Percentiles rank a stretch among this genome's conserved stretches.
Evolutionary conservation across 306 rosid genomes (phyloP).

Genomic region (Geum urbanum): DNA sequence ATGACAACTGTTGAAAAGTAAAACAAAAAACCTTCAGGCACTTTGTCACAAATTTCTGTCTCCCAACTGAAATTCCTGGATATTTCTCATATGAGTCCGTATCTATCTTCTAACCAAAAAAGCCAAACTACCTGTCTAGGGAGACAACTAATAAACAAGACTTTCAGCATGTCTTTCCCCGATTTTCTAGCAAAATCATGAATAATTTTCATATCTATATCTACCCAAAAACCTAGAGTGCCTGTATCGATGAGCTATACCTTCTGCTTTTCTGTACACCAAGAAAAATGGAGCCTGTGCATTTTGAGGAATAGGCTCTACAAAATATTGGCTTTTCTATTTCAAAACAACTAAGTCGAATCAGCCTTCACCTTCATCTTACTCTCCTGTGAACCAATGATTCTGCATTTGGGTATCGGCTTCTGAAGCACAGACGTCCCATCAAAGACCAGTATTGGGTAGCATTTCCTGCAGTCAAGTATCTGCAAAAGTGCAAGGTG

Average conservation of each 20-base stretch:
- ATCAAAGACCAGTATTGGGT: conserved; percentile 80
- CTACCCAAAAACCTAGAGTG: conserved; percentile 34
- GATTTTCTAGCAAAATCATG: conserved; percentile 19
- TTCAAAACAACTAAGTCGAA: neutral
- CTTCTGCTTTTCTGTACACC: conserved; percentile 51
- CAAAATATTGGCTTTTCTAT: conserved; percentile 21
- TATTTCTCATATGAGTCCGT: too few relatives aligned
- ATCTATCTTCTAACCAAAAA: neutral
- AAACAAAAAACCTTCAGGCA: too few relatives aligned
- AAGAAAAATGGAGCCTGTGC: conserved; percentile 42
- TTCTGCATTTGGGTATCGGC: conserved; percentile 38
- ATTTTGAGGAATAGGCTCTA: conserved; percentile 23
- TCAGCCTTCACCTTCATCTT: neutral
- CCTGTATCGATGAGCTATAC: conserved; percentile 19
- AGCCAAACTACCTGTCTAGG: neutral
- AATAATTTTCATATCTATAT: conserved; percentile 20
- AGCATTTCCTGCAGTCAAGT: conserved; percentile 41
- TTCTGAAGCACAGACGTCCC: conserved; percentile 56
- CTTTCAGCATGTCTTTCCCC: conserved; percentile 10
- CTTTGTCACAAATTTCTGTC: neutral
- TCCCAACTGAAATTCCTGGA: neutral
- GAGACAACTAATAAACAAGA: conserved; percentile 22
- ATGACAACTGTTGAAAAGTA: neutral
- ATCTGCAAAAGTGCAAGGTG: conserved; percentile 31
- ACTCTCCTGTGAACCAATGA: conserved; percentile 2